Percentiles rank a stretch among this genome's conserved stretches.
These are phyloP conservation scores for Phylloporus sp. DNA, from an alignment of 768 basidiomycete species.

Conservation along the genomic window DNA sequence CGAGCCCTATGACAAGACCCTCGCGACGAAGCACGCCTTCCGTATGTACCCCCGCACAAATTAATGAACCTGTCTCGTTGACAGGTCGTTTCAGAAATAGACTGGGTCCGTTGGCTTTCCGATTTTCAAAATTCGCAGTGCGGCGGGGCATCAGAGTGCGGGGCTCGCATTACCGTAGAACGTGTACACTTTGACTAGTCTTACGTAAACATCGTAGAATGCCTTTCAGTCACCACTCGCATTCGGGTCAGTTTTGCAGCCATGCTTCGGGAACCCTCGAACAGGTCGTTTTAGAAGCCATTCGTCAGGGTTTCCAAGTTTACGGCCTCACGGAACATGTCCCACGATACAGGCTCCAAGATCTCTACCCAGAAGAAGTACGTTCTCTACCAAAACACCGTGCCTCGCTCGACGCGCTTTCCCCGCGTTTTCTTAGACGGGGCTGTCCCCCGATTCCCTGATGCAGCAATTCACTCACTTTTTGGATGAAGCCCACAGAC, in stretches of 20 bases:
- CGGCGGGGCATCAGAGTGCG: slow-evolving; percentile 20
- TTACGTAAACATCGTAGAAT: slow-evolving; percentile 31
- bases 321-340: slow-evolving; percentile 93
- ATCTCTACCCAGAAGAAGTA: slow-evolving; percentile 97
- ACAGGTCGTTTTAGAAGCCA: slow-evolving; percentile 76
- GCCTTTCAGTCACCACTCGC: slow-evolving; percentile 82
- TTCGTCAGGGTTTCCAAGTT: slow-evolving; percentile 67
- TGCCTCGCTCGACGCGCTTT: slow-evolving; percentile 12
- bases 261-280: slow-evolving; percentile 81
- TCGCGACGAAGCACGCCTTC: slow-evolving; percentile 24
- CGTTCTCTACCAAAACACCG: slow-evolving; percentile 10
- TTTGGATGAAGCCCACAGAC: slow-evolving; percentile 71
- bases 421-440: slow-evolving; percentile 44
- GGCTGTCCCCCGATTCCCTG: slow-evolving; percentile 48
- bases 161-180: slow-evolving; percentile 11
- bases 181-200: not conserved
- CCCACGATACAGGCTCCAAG: slow-evolving; percentile 73
- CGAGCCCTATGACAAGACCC: slow-evolving; percentile 31
- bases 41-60: slow-evolving; percentile 22
- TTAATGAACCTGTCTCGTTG: slow-evolving; percentile 21
- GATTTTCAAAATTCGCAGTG: slow-evolving; percentile 27
- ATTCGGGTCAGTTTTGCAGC: slow-evolving; percentile 91
- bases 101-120: slow-evolving; percentile 26
- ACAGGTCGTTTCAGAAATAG: not conserved
- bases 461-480: slow-evolving; percentile 65